Evolutionary conservation across 2,329 filamentous ascomycete genomes (phyloP), one percentile per base, ranked within the genome.

Genomic region (Beauveria asiatica): DNA sequence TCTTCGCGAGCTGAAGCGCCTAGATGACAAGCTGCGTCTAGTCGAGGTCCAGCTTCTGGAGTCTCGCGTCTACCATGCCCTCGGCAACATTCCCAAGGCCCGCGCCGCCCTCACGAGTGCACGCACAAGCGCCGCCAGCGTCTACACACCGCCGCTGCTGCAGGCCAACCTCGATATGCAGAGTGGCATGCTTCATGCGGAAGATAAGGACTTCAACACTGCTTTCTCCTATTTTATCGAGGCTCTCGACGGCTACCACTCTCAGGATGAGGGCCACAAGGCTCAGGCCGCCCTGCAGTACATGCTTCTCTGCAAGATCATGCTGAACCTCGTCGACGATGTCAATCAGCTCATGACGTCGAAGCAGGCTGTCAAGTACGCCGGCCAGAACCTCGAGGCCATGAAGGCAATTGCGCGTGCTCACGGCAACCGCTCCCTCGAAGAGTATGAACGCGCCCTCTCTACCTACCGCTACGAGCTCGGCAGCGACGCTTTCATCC

Each of bases 221-320:
- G 91, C 94, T 54, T 99, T 89, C 76, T 97, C 92, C 54, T 99
- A 99, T 82, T 99, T 99, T 76, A 97, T 99, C 75, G 94, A 99
- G 78, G 94, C 95, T 2, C 85, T 99, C 64, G 94, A 99, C 73
- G 94, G 94, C 62, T 99, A 97, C 76, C 91, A 94, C 76, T 87
- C 88, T 51, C 92, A 96, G 74, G 94, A 99, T 67, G 92, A 96
- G 72, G 79, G 86, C 44, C 78, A 82, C 65, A 92, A 92, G 76
- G 94, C 95, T n/a, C 95, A 93, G n/a, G 90, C 93, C 13, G 92
- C 94, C 11, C 81, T 99, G 65, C 94, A 99, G 80, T 99, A 99
- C 81, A 99, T 99, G 94, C 84, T 99, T 59, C 86, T 99, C 41
- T 97, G 94, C 86, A 99, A 99, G 81, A 94, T 99, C 75, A 99